Percentiles rank a stretch among this genome's conserved stretches.
Evolutionary conservation across 2,329 filamentous ascomycete genomes (phyloP).

Genomic region (Zasmidium angulare): DNA sequence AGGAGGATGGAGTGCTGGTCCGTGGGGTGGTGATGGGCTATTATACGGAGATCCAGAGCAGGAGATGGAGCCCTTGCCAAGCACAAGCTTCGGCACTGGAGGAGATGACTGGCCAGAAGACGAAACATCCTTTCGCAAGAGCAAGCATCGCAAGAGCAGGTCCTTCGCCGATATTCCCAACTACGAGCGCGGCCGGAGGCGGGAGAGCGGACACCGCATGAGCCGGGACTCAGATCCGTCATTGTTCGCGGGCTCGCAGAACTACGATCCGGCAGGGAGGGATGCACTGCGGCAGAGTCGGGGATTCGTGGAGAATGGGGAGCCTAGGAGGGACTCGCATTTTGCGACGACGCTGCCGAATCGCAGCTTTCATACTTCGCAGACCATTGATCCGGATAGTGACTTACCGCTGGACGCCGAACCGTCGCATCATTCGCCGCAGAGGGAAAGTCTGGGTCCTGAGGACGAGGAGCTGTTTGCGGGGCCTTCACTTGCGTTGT

Average conservation of each 20-base stretch:
- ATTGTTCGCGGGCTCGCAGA: conserved; percentile 12
- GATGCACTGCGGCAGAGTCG: conserved; percentile 32
- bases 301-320: conserved; percentile 31
- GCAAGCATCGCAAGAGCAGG: conserved; percentile 37
- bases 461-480: conserved; percentile 93
- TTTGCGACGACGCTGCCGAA: conserved; percentile 42
- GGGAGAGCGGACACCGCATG: conserved; percentile 51
- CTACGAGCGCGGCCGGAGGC: conserved; percentile 47
- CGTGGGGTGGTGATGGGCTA: conserved; percentile 42
- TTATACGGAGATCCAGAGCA: conserved; percentile 27
- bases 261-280: conserved; percentile 32
- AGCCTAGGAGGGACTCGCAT: conserved; percentile 51
- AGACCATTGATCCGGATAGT: conserved; percentile 21
- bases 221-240: conserved; percentile 37
- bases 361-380: conserved; percentile 26
- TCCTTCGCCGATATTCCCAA: conserved; percentile 97
- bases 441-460: conserved; percentile 47
- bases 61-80: conserved; percentile 33
- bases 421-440: conserved; percentile 23
- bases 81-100: conserved; percentile 33
- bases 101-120: conserved; percentile 18
- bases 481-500: conserved; percentile 90
- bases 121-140: conserved; percentile 21
- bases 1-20: conserved; percentile 54
- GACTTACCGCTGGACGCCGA: conserved; percentile 34